phyloP scores from a whole-genome alignment of 2,329 filamentous ascomycete genomes.

The Truncatella angustata region DNA sequence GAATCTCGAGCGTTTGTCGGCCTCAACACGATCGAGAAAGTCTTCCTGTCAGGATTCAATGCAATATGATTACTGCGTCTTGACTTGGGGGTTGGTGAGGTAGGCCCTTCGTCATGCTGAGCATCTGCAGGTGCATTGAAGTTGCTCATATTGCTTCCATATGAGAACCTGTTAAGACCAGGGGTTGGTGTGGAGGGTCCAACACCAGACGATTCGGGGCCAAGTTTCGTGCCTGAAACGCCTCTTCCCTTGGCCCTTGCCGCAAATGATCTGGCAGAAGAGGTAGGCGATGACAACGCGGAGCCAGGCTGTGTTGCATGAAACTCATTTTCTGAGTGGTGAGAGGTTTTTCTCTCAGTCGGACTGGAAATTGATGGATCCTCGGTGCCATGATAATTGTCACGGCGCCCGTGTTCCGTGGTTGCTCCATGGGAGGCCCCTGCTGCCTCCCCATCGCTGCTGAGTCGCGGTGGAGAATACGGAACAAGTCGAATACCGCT shows the following conservation, averaged over 20 bases:
- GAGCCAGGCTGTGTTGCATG: constrained; percentile 26
- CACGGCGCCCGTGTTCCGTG: constrained; percentile 15
- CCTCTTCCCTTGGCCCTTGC: constrained; percentile 31
- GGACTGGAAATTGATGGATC: constrained; percentile 19
- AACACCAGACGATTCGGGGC: constrained; percentile 29
- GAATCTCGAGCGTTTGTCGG: constrained; percentile 21
- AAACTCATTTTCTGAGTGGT: constrained; percentile 21
- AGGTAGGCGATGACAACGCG: constrained; percentile 32
- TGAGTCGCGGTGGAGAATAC: constrained; percentile 41
- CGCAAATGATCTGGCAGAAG: constrained; percentile 34
- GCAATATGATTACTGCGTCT: constrained; percentile 45
- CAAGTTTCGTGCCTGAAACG: constrained; percentile 47
- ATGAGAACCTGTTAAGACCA: constrained; percentile 34
- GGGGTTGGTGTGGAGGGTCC: constrained; percentile 35
- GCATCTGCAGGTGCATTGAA: constrained; percentile 32
- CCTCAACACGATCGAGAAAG: constrained; percentile 50
- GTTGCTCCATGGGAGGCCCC: constrained; percentile 18
- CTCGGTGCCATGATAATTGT: constrained; percentile 14
- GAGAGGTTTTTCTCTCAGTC: constrained; percentile 18
- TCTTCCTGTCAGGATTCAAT: constrained; percentile 53
- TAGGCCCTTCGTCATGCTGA: constrained; percentile 21
- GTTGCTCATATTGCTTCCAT: constrained; percentile 36
- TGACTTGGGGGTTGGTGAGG: constrained; percentile 25
- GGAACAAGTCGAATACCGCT: constrained; percentile 46
- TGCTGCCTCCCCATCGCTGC: constrained; percentile 14